These are phyloP conservation scores for Letharia columbiana DNA, from an alignment of 495 filamentous ascomycete species.

Conservation along the genomic window DNA sequence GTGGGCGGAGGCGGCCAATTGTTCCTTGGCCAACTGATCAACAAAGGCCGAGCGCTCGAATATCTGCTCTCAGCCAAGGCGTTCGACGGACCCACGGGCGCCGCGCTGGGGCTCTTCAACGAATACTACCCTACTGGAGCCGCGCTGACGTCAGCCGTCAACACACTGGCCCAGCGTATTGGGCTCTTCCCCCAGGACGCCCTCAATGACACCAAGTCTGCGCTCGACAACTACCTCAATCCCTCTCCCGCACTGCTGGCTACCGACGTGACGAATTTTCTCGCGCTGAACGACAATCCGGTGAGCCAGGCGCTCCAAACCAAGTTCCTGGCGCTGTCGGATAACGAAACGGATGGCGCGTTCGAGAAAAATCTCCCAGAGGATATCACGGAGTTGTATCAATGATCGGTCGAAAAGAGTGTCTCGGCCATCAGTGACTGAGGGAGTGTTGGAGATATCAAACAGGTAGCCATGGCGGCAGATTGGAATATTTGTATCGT, in stretches of 20 bases:
- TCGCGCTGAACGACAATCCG: not conserved
- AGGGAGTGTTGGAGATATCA: not conserved
- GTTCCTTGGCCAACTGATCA: conserved; percentile 5
- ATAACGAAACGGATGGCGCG: not conserved
- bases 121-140: not conserved
- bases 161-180: conserved; percentile 10
- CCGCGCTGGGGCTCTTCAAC: conserved; percentile 13
- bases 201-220: conserved; percentile 11
- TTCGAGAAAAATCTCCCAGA: not conserved
- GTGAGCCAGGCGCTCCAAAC: not conserved
- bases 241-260: too few relatives aligned
- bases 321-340: not conserved
- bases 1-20: conserved; percentile 8
- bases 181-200: conserved; percentile 4
- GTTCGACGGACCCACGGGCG: conserved; percentile 7
- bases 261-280: not conserved
- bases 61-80: conserved; percentile 2
- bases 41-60: conserved; percentile 15
- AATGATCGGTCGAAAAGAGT: not conserved
- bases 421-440: not conserved
- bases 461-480: not conserved
- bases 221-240: not conserved
- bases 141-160: not conserved
- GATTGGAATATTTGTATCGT: not conserved
- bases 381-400: not conserved